A percentile compares a stretch with the other conserved stretches of the same genome.
phyloP scores from a whole-genome alignment of 2,329 filamentous ascomycete species.

The Nemania sp. region DNA sequence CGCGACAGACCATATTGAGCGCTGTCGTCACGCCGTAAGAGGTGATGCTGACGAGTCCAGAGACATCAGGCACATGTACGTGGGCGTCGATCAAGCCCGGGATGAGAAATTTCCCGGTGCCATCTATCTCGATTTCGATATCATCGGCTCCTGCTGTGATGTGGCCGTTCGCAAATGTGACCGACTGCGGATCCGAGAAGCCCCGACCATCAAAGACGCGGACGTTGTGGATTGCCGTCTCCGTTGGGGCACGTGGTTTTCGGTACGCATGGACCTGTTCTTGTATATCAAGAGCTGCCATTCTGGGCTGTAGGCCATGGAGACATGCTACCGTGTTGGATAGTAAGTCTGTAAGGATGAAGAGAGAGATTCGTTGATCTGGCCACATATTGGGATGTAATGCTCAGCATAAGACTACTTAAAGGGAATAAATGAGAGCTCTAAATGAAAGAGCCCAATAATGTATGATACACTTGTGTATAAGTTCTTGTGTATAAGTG shows the following conservation, averaged over 20 bases:
- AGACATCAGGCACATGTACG: slow-evolving; percentile 33
- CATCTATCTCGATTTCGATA: slow-evolving; percentile 31
- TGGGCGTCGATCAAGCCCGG: slow-evolving; percentile 41
- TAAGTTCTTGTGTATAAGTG: not conserved
- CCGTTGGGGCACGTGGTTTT: slow-evolving; percentile 10
- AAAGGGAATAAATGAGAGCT: not conserved
- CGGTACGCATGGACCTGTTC: not conserved
- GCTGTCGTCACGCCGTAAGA: slow-evolving; percentile 38
- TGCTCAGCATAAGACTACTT: not conserved
- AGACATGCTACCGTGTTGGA: slow-evolving; percentile 11
- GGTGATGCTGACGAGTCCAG: slow-evolving; percentile 31
- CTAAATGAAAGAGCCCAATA: not conserved
- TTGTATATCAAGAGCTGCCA: slow-evolving; percentile 10
- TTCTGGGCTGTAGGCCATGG: not conserved
- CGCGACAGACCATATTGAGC: slow-evolving; percentile 36
- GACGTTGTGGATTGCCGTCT: slow-evolving; percentile 30
- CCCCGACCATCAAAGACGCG: slow-evolving; percentile 29
- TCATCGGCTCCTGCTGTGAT: slow-evolving; percentile 21
- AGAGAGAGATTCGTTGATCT: not conserved
- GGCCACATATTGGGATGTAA: slow-evolving; percentile 7
- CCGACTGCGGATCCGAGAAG: slow-evolving; percentile 22
- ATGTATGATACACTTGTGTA: not conserved
- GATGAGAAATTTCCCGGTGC: slow-evolving; percentile 34
- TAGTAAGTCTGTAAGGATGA: not conserved
- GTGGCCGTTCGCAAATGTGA: slow-evolving; percentile 27